Evolutionary conservation across 1,284 basidiomycete species (phyloP).

Genomic region (Ceratorhiza oryzae-sativae): DNA sequence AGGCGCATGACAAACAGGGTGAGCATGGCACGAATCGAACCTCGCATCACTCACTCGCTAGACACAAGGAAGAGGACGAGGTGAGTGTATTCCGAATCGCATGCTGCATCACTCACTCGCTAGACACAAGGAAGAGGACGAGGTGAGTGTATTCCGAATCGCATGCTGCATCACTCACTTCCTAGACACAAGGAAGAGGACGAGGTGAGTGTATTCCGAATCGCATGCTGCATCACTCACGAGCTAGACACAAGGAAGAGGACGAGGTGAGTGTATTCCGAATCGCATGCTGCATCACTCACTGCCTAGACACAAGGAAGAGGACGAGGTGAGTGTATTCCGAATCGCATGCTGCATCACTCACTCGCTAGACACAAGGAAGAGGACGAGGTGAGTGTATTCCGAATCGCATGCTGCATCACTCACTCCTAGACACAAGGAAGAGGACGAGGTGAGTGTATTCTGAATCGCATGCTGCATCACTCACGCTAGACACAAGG

Average conservation of each 20-base stretch:
- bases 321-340: not conserved
- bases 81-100: not conserved
- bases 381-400: not conserved
- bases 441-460: no score
- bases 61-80: not conserved
- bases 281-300: not conserved
- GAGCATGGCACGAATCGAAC: not conserved
- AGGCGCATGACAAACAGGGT: not conserved
- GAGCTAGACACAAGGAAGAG: not conserved
- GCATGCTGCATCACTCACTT: not conserved
- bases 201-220: not conserved
- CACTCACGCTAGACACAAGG: no score
- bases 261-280: not conserved
- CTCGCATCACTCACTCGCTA: not conserved
- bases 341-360: not conserved
- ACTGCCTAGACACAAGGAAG: not conserved
- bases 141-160: not conserved
- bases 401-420: no score
- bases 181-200: not conserved
- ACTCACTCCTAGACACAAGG: no score
- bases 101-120: not conserved
- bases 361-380: not conserved
- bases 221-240: not conserved
- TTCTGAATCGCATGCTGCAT: no score
- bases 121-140: not conserved